Evolutionary conservation across 2,329 filamentous ascomycete species (phyloP), one percentile per base, ranked within the genome.

Genomic region (Verticillium tricorpus): DNA sequence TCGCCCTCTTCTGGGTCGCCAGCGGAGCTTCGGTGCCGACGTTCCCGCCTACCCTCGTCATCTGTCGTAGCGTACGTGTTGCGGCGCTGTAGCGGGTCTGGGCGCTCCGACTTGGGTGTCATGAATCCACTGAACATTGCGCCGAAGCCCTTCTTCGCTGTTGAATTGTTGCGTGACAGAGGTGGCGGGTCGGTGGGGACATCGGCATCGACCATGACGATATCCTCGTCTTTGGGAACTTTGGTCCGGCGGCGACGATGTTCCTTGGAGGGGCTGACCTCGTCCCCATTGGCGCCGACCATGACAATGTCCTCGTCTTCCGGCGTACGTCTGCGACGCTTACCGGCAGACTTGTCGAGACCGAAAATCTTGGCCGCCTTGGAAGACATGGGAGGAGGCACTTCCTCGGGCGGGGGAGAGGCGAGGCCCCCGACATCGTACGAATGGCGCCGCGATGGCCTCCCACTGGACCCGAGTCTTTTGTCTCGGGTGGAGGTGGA

Each of bases 301-400:
- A 85, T 81, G 45, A 80, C 73, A 55, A 82, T 75, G 52, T 85
- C 82, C 31, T 84, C 81, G 8, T 85, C 80, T 14, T 79, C 77
- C 12, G 67, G 59, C 22, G 39, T 54, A 57, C 59, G 65, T 32
- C 61, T 64, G 40, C 61, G 78, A 59, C 74, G 77, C 65, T 73
- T 78, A 65, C 74, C 75, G 54, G 69, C 71, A 15, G 75, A 72
- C 60, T 75, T 77, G 50, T 79, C 79, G 28, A 84, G 67, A 78
- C 93, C 86, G 2, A 95, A 86, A 59, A 94, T 76, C 74, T 88
- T 93, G 35, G 91, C 91, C 32, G 91, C 92, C 74, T 96, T 96
- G 56, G 86, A 83, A 8, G 88, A 83, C 70, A 92, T 83, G 59
- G 85, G 84, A 3, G 85, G 84, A 3, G 82, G 82, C 52, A 81